These are phyloP conservation scores for Rhizopogon sp. DNA, from an alignment of 768 basidiomycete genomes.

Conservation along the genomic window DNA sequence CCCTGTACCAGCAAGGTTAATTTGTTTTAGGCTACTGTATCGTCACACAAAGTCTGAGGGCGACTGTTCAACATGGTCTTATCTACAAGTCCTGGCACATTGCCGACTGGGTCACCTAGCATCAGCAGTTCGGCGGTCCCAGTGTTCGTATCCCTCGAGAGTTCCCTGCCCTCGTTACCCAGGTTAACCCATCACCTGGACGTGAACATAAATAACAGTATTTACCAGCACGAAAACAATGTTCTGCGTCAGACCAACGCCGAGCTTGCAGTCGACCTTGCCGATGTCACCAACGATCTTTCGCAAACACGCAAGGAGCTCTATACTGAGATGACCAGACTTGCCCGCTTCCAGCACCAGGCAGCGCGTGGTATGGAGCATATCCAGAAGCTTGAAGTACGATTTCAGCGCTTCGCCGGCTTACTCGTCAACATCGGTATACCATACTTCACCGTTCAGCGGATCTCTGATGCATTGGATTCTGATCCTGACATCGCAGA, in stretches of 20 bases:
- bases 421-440: constrained; percentile 24
- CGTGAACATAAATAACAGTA: constrained; percentile 5
- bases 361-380: constrained; percentile 16
- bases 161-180: constrained; percentile 16
- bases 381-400: constrained; percentile 23
- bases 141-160: constrained; percentile 17
- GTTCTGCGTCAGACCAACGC: constrained; percentile 14
- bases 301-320: constrained; percentile 23
- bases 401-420: constrained; percentile 17
- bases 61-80: constrained; percentile 23
- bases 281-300: constrained; percentile 22
- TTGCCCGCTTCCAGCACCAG: constrained; percentile 22
- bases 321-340: constrained; percentile 23
- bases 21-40: constrained; percentile 36
- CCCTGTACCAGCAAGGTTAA: not conserved
- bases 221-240: not conserved
- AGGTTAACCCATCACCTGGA: not conserved
- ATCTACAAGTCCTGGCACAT: not conserved
- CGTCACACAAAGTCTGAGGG: constrained; percentile 44
- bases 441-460: constrained; percentile 16
- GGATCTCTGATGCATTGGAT: constrained; percentile 16
- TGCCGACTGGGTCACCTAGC: not conserved
- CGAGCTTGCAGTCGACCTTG: constrained; percentile 21
- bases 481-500: constrained; percentile 31
- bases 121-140: constrained; percentile 8